These are phyloP conservation scores for Niveomyces coronatus DNA, from an alignment of 2,329 filamentous ascomycete species.

Conservation along the genomic window DNA sequence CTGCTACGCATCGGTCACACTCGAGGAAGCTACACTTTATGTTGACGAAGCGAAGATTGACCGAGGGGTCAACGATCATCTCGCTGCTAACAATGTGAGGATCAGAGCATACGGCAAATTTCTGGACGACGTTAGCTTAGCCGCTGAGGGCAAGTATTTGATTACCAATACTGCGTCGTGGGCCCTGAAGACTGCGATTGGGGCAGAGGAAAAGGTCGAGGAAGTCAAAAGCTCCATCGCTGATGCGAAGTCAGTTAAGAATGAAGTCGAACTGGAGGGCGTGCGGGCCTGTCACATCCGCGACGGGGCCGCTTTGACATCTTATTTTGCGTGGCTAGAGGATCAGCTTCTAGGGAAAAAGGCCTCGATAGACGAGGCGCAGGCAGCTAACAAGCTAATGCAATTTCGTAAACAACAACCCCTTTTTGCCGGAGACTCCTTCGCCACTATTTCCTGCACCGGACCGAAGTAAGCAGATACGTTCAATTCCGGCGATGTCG, in stretches of 20 bases:
- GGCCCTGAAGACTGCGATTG: slow-evolving; percentile 79
- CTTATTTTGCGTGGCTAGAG: slow-evolving; percentile 96
- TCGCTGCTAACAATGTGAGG: slow-evolving; percentile 57
- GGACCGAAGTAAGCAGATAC: slow-evolving; percentile 63
- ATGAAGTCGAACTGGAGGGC: slow-evolving; percentile 75
- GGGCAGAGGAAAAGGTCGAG: slow-evolving; percentile 76
- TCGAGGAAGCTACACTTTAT: slow-evolving; percentile 67
- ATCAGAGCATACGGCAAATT: slow-evolving; percentile 77
- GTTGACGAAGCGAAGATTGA: slow-evolving; percentile 71
- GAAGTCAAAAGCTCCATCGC: slow-evolving; percentile 79
- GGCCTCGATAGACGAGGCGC: slow-evolving; percentile 70
- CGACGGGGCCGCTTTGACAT: slow-evolving; percentile 79
- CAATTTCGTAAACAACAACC: slow-evolving; percentile 56
- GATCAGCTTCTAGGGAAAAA: slow-evolving; percentile 71
- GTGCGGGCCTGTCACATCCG: slow-evolving; percentile 92
- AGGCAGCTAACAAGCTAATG: slow-evolving; percentile 86
- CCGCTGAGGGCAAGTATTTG: slow-evolving; percentile 56
- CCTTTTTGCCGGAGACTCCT: slow-evolving; percentile 81
- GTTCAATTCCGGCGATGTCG: too few relatives aligned
- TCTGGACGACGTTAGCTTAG: slow-evolving; percentile 61
- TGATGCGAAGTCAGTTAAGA: slow-evolving; percentile 92
- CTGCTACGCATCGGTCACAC: slow-evolving; percentile 84
- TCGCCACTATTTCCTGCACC: slow-evolving; percentile 91
- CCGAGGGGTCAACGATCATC: slow-evolving; percentile 55
- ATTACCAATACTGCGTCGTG: slow-evolving; percentile 87